phyloP scores from a whole-genome alignment of 108 stramenopile species.

The Cyclostephanos invisitatus region DNA sequence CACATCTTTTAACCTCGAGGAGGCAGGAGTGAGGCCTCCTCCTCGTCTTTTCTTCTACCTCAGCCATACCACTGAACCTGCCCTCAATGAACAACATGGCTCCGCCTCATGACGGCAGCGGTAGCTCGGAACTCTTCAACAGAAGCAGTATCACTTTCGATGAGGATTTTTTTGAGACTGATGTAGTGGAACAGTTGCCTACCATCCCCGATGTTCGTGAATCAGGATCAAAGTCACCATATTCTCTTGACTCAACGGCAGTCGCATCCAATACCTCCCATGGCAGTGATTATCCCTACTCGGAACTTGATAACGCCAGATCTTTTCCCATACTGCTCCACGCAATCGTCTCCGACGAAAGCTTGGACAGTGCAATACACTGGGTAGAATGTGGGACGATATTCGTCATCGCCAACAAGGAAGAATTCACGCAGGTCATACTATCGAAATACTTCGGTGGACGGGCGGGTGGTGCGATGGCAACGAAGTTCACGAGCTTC shows the following conservation, averaged over 20 bases:
- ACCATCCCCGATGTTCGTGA: neutral
- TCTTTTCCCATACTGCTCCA: slow-evolving; percentile 35
- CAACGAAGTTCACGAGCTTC: slow-evolving; percentile 65
- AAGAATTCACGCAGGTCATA: slow-evolving; percentile 44
- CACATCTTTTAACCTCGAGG: too few species aligned
- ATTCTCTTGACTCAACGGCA: neutral
- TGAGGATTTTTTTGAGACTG: neutral
- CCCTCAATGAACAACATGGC: neutral
- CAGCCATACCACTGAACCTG: too few species aligned
- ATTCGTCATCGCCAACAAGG: slow-evolving; percentile 29
- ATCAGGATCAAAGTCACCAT: neutral
- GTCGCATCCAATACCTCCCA: slow-evolving; percentile 1
- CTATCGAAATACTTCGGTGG: slow-evolving; percentile 56
- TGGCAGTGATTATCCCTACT: neutral
- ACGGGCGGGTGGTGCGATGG: neutral
- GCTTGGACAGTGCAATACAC: slow-evolving; percentile 20
- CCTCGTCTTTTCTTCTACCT: too few species aligned
- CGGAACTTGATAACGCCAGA: neutral
- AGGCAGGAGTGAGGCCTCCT: too few species aligned
- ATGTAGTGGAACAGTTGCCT: neutral
- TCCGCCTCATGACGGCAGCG: neutral
- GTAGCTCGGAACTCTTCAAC: neutral
- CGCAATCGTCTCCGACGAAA: slow-evolving; percentile 29
- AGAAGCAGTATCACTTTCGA: neutral
- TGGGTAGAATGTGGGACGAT: slow-evolving; percentile 40